Conservation (phyloP, 495 filamentous ascomycete genomes). For the Mytilinidion resinicola region DNA sequence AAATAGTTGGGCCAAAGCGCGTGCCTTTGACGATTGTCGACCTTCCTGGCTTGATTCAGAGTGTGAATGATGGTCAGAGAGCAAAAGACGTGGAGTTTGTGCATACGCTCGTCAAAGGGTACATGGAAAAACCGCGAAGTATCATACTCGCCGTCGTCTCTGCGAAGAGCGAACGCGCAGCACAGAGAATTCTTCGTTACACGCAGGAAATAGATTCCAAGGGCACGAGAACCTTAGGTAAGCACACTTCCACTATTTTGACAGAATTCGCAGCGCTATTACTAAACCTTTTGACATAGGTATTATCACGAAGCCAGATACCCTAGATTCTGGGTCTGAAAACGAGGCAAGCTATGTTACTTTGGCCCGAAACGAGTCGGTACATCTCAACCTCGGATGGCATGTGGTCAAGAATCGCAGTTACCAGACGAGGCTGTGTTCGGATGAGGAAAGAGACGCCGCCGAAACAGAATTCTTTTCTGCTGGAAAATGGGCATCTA, state of each 20-base stretch:
- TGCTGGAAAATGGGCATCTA: neutral
- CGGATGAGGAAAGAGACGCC: neutral
- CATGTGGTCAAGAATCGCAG: conserved; percentile 2
- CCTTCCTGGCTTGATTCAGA: conserved; percentile 7
- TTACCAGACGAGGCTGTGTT: neutral
- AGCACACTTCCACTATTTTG: too few species aligned
- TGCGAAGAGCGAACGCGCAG: conserved; percentile 45
- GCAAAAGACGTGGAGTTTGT: neutral
- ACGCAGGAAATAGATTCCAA: conserved; percentile 39
- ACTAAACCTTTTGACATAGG: conserved; percentile 21
- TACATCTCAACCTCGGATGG: neutral
- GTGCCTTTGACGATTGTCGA: conserved; percentile 3
- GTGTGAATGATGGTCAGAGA: neutral
- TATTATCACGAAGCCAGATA: conserved; percentile 46
- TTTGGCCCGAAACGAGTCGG: conserved; percentile 1
- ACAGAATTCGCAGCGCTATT: too few species aligned
- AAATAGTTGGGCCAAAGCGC: conserved; percentile 4
- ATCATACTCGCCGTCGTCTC: conserved; percentile 60
- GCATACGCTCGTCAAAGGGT: neutral
- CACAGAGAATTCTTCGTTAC: conserved; percentile 44
- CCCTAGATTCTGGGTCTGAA: conserved; percentile 28
- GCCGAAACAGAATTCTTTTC: conserved; percentile 1
- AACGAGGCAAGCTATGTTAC: conserved; percentile 9
- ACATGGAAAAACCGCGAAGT: conserved; percentile 35
- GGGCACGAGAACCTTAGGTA: conserved; percentile 43